Conservation (phyloP, 2,329 filamentous ascomycete species). For the Aplosporella prunicola region DNA sequence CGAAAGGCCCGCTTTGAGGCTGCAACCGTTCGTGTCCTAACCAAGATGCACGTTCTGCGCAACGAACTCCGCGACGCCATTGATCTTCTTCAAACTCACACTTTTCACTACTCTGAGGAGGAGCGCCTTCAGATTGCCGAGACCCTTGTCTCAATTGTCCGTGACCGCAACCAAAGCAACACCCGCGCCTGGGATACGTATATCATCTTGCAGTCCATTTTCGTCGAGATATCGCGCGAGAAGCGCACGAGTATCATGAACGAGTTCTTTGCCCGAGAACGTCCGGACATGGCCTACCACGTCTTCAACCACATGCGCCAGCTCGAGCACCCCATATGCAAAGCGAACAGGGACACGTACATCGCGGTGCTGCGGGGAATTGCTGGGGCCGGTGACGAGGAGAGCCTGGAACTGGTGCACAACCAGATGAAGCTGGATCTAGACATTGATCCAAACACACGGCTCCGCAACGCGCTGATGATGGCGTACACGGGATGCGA, state of each 20-base stretch:
- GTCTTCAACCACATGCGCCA: constrained; percentile 94
- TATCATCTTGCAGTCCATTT: constrained; percentile 47
- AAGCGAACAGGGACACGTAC: constrained; percentile 68
- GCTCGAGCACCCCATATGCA: constrained; percentile 51
- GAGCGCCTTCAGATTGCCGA: constrained; percentile 60
- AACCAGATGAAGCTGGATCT: constrained; percentile 93
- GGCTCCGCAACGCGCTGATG: constrained; percentile 76
- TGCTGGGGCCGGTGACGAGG: constrained; percentile 47
- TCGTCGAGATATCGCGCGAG: constrained; percentile 53
- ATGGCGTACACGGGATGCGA: constrained; percentile 68
- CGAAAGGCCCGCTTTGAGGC: constrained; percentile 60
- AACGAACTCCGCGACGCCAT: constrained; percentile 72
- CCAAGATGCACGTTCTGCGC: constrained; percentile 61
- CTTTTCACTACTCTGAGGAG: constrained; percentile 57
- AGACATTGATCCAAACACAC: constrained; percentile 66
- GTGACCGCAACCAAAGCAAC: constrained; percentile 53
- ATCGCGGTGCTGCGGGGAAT: constrained; percentile 68
- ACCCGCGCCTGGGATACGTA: constrained; percentile 54
- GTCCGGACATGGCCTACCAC: constrained; percentile 75
- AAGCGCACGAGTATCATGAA: constrained; percentile 68
- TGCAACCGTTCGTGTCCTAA: constrained; percentile 64
- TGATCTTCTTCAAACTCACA: constrained; percentile 69
- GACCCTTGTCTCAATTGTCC: constrained; percentile 58
- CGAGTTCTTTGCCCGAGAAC: constrained; percentile 65
- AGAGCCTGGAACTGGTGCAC: constrained; percentile 66